Evolutionary conservation across 192 early-diverging fungal genomes (phyloP), one percentile per base, ranked within the genome.

Genomic region (Dissophora ornata): DNA sequence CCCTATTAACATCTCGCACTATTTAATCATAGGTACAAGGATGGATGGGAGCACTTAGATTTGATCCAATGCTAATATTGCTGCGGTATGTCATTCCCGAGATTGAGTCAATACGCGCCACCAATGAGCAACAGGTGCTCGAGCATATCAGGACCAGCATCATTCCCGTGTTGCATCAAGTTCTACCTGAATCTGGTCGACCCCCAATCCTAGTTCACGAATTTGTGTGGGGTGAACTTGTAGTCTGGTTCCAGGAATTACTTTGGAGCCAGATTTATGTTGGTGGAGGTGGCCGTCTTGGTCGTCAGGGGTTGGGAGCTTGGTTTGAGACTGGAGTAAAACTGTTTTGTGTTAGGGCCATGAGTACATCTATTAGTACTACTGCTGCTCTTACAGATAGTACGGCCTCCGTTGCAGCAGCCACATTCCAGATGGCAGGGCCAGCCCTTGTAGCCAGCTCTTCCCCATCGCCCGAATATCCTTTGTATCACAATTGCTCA

Each of bases 251-350:
- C 69, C 71, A 86, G 24, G 85, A 84, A 51, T 62, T 91, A 30
- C 69, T 93, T 36, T 91, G 90, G 91, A 89, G 91, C 22, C 86
- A 90, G 40, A 83, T 87, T 15, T 93, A 91, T 64, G 58, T 88
- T 22, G 81, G 86, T 0, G 83, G 85, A 0, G 80, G 86, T 62
- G 81, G 83, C 28, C 32, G 65, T 41, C 34, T 80, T 28, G 79
- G 79, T 6, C 59, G 58, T 11, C 68, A 70, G n/a, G 83, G 86
- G 11, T 68, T 81, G 45, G 88, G 90, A 30, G 74, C 85, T 8
- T 92, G 90, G 90, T 85, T 88, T 61, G 89, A 88, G 49, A 92
- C 89, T 8, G 69, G 80, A 18, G 83, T 89, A 21, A 75, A 79
- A 38, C 57, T 91, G 16, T 91, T 91, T 50, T 75, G 81, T 41